phyloP scores from a whole-genome alignment of 2,329 filamentous ascomycete genomes.

The Colletotrichum sp. region DNA sequence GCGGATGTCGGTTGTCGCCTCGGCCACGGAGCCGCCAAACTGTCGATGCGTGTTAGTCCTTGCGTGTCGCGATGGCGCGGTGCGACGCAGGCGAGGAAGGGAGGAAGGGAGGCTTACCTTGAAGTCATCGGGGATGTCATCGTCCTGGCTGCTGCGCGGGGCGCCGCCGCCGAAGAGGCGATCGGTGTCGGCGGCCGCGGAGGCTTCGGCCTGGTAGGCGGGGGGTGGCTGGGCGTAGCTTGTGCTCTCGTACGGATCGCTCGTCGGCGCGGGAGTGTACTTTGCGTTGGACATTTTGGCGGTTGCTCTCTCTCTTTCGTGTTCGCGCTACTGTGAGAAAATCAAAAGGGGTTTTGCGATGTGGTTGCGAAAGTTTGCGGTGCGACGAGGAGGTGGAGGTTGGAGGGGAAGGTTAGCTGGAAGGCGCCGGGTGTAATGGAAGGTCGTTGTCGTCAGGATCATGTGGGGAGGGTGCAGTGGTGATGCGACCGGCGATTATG shows the following conservation, averaged over 20 bases:
- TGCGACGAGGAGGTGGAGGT: not conserved
- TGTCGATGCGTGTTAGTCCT: conserved; percentile 36
- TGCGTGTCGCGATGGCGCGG: not conserved
- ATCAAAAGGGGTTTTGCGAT: not conserved
- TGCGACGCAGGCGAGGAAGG: not conserved
- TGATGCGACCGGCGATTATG: conserved; percentile 7
- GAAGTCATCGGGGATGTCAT: conserved; percentile 93
- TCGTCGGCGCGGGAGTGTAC: conserved; percentile 83
- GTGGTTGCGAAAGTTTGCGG: not conserved
- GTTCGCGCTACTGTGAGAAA: not conserved
- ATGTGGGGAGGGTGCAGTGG: conserved; percentile 12
- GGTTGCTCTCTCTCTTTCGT: not conserved
- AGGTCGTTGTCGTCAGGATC: conserved; percentile 19
- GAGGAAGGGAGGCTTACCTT: conserved; percentile 61
- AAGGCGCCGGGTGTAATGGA: not conserved
- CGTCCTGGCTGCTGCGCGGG: conserved; percentile 80
- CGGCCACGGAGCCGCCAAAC: conserved; percentile 92
- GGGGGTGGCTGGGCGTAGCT: conserved; percentile 80
- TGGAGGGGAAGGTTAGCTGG: not conserved
- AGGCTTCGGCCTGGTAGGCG: conserved; percentile 66
- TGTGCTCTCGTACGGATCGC: conserved; percentile 81
- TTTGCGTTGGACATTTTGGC: conserved; percentile 75
- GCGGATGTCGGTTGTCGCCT: conserved; percentile 92
- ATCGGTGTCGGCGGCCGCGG: conserved; percentile 56
- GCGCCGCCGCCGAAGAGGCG: conserved; percentile 69